These are phyloP conservation scores for Talaromyces borbonicus DNA, from an alignment of 495 filamentous ascomycete genomes.

Conservation along the genomic window DNA sequence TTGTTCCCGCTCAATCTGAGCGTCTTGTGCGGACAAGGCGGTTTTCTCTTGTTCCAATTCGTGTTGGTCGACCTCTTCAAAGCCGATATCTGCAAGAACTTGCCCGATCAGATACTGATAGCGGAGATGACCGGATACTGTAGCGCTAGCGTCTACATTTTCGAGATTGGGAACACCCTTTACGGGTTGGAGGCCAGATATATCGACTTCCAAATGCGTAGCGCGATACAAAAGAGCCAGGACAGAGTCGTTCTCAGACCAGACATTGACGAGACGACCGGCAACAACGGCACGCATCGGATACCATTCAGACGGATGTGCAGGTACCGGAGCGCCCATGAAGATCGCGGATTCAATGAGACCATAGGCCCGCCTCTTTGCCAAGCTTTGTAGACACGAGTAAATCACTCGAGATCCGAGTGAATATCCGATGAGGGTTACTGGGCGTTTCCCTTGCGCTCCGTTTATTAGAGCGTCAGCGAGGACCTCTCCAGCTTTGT, in stretches of 20 bases:
- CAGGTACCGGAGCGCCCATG: slow-evolving; percentile 74
- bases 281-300: slow-evolving; percentile 61
- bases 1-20: slow-evolving; percentile 39
- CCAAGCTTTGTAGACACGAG: slow-evolving; percentile 64
- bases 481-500: slow-evolving; percentile 78
- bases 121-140: slow-evolving; percentile 60
- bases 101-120: slow-evolving; percentile 61
- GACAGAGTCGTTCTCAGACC: slow-evolving; percentile 66
- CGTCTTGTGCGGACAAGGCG: slow-evolving; percentile 47
- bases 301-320: slow-evolving; percentile 53
- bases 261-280: slow-evolving; percentile 68
- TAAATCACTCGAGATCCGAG: slow-evolving; percentile 87
- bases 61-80: slow-evolving; percentile 48
- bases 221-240: slow-evolving; percentile 71
- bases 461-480: slow-evolving; percentile 84
- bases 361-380: slow-evolving; percentile 71
- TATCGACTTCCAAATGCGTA: slow-evolving; percentile 62
- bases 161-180: slow-evolving; percentile 57
- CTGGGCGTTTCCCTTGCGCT: slow-evolving; percentile 78
- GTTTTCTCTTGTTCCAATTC: slow-evolving; percentile 51
- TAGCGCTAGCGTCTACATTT: slow-evolving; percentile 64
- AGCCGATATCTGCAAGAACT: slow-evolving; percentile 58
- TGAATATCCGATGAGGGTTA: slow-evolving; percentile 82
- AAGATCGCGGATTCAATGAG: slow-evolving; percentile 76
- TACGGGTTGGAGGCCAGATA: slow-evolving; percentile 64